These are phyloP conservation scores for Phytophthora hibernalis DNA, from an alignment of 352 stramenopile species.

Conservation along the genomic window DNA sequence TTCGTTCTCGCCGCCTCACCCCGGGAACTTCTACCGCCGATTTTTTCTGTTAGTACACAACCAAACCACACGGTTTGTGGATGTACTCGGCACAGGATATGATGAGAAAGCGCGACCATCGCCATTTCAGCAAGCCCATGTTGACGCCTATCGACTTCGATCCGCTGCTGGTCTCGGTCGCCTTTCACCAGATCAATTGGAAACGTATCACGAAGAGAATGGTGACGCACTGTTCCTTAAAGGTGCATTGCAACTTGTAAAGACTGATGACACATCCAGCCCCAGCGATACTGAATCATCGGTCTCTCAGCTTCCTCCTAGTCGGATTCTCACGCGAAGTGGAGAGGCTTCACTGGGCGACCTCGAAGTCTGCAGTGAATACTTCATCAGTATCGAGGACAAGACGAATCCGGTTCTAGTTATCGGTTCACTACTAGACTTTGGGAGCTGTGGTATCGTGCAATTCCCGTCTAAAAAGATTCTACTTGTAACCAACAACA, in stretches of 20 bases:
- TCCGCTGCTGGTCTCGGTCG: slow-evolving; percentile 60
- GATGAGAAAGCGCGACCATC: slow-evolving; percentile 90
- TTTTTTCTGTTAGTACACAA: slow-evolving; percentile 90
- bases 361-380: slow-evolving; percentile 83
- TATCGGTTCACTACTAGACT: slow-evolving; percentile 64
- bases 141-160: slow-evolving; percentile 85
- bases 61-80: slow-evolving; percentile 85
- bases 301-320: slow-evolving; percentile 26
- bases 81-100: slow-evolving; percentile 91
- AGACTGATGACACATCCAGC: slow-evolving; percentile 27
- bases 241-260: slow-evolving; percentile 47
- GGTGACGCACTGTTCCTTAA: slow-evolving; percentile 73
- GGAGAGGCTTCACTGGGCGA: slow-evolving; percentile 82
- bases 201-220: slow-evolving; percentile 75
- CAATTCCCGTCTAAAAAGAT: slow-evolving; percentile 73
- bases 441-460: slow-evolving; percentile 72
- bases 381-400: slow-evolving; percentile 79
- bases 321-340: slow-evolving; percentile 78
- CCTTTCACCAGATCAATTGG: slow-evolving; percentile 85
- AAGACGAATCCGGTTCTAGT: slow-evolving; percentile 64
- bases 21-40: slow-evolving; percentile 93
- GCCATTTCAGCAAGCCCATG: slow-evolving; percentile 91
- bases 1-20: slow-evolving; percentile 72
- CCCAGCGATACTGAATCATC: slow-evolving; percentile 11
- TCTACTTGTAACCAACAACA: slow-evolving; percentile 87